Percentiles rank a stretch among this genome's conserved stretches.
Evolutionary conservation across 1,284 basidiomycete genomes (phyloP).

Genomic region (Trichosporon faecale): DNA sequence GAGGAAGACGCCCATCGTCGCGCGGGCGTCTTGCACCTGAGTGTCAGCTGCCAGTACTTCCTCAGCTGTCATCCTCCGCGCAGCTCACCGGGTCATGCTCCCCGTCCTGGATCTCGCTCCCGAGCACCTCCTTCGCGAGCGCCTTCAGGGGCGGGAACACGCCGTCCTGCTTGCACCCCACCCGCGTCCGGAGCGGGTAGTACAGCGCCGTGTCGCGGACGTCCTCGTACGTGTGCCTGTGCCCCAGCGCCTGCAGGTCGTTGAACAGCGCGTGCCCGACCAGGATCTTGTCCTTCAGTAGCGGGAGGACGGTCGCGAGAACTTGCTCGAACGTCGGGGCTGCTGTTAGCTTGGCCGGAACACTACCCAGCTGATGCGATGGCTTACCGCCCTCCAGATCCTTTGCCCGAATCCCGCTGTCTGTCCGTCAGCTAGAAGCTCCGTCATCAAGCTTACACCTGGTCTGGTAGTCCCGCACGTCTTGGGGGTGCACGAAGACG

Average conservation of each 20-base stretch:
- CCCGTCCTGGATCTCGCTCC: slow-evolving; percentile 53
- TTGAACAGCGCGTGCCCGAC: slow-evolving; percentile 91
- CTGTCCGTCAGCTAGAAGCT: slow-evolving; percentile 19
- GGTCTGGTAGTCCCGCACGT: slow-evolving; percentile 57
- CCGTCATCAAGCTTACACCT: slow-evolving; percentile 38
- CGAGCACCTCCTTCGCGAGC: slow-evolving; percentile 53
- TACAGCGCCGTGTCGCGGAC: slow-evolving; percentile 57
- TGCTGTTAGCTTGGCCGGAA: slow-evolving; percentile 46
- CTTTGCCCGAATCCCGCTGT: slow-evolving; percentile 52
- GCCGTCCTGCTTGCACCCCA: slow-evolving; percentile 38
- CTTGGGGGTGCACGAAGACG: slow-evolving; percentile 53
- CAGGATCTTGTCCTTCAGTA: slow-evolving; percentile 75
- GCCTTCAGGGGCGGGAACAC: slow-evolving; percentile 53
- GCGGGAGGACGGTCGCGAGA: slow-evolving; percentile 67
- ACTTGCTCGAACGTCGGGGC: slow-evolving; percentile 76
- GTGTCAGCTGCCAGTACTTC: background rate
- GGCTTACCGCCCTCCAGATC: slow-evolving; percentile 54
- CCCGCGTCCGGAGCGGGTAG: slow-evolving; percentile 49
- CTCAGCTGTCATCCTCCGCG: background rate
- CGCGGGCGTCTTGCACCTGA: slow-evolving; percentile 45
- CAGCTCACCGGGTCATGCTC: slow-evolving; percentile 11
- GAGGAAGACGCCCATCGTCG: slow-evolving; percentile 43
- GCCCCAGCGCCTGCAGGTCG: slow-evolving; percentile 67
- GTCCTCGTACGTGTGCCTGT: slow-evolving; percentile 54
- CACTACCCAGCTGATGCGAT: too few relatives aligned